These are phyloP conservation scores for Geopyxis carbonaria DNA, from an alignment of 495 filamentous ascomycete genomes.

Conservation along the genomic window DNA sequence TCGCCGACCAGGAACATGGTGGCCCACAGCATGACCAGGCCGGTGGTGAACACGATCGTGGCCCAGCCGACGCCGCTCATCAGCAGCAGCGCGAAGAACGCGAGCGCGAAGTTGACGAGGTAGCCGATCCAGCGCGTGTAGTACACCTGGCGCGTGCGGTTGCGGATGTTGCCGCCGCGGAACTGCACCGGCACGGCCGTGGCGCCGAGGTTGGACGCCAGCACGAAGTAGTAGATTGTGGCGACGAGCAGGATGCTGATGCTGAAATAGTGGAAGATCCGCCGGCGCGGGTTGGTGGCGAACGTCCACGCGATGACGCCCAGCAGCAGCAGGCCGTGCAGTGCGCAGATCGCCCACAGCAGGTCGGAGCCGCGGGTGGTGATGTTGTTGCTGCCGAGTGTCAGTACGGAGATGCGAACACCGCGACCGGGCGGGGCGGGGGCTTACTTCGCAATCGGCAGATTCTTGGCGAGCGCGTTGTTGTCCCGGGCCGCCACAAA, in stretches of 20 bases:
- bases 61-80: conserved; percentile 49
- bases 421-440: neutral
- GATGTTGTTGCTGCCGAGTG: conserved; percentile 37
- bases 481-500: conserved; percentile 2
- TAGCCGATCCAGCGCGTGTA: conserved; percentile 47
- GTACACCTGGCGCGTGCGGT: conserved; percentile 45
- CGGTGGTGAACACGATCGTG: conserved; percentile 43
- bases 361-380: conserved; percentile 40
- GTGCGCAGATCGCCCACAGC: conserved; percentile 39
- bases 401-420: conserved; percentile 1
- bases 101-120: conserved; percentile 30
- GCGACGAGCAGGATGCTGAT: conserved; percentile 43
- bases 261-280: conserved; percentile 56
- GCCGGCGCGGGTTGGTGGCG: conserved; percentile 34
- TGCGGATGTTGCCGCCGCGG: conserved; percentile 28
- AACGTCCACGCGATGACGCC: conserved; percentile 32
- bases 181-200: conserved; percentile 43
- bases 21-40: conserved; percentile 48
- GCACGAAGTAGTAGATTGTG: conserved; percentile 49
- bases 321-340: conserved; percentile 31
- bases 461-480: conserved; percentile 10
- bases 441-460: conserved; percentile 10
- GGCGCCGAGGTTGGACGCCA: conserved; percentile 52
- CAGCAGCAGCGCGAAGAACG: conserved; percentile 44
- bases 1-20: conserved; percentile 46